Evolutionary conservation across 192 early-diverging fungal genomes (phyloP).

Genomic region (Coemansia aciculifera): DNA sequence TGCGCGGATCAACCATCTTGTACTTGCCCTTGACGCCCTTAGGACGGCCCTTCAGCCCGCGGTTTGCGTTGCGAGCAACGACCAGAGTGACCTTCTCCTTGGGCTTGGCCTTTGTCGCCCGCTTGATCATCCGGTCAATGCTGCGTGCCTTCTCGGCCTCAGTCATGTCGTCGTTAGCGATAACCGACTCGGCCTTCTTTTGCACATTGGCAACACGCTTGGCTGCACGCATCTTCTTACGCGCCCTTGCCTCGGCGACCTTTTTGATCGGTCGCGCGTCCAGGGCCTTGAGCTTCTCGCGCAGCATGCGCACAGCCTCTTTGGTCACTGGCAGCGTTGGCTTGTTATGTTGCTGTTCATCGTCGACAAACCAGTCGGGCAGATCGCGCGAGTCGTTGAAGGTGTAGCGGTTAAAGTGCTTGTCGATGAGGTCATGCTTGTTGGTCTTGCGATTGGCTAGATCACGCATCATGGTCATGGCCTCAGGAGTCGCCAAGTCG

Average conservation of each 20-base stretch:
- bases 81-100: conserved; percentile 83
- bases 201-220: conserved; percentile 78
- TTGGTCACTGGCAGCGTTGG: conserved; percentile 92
- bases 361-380: conserved; percentile 91
- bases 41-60: conserved; percentile 86
- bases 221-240: conserved; percentile 85
- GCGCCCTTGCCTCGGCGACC: conserved; percentile 96
- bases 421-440: conserved; percentile 84
- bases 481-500: conserved; percentile 86
- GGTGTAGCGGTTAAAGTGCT: conserved; percentile 86
- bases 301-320: conserved; percentile 87
- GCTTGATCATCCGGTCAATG: conserved; percentile 84
- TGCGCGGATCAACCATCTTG: conserved; percentile 95
- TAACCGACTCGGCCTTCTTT: conserved; percentile 85
- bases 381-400: conserved; percentile 84
- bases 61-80: conserved; percentile 82
- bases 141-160: conserved; percentile 84
- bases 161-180: conserved; percentile 84
- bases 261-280: conserved; percentile 99
- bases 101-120: conserved; percentile 71
- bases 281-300: conserved; percentile 80
- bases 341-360: conserved; percentile 88
- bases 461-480: conserved; percentile 85
- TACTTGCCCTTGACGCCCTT: conserved; percentile 97
- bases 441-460: conserved; percentile 75